These are phyloP conservation scores for Acer saccharum DNA, from an alignment of 345 rosid genomes.

Conservation along the genomic window DNA sequence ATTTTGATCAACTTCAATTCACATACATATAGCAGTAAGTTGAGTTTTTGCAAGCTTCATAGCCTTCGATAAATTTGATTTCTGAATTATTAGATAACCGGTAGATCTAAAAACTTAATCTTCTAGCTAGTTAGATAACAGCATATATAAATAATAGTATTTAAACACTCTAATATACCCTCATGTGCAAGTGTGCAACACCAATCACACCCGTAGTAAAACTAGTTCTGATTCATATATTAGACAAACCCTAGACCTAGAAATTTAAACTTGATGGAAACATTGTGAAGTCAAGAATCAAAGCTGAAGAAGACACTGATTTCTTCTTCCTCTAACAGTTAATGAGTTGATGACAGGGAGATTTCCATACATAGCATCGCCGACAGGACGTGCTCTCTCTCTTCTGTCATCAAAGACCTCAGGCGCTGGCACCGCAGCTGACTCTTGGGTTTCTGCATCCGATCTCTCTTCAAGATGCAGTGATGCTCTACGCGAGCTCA, in stretches of 20 bases:
- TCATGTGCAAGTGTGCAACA: too few species aligned
- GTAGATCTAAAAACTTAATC: background rate
- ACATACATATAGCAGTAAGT: background rate
- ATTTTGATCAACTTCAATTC: background rate
- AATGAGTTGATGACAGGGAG: slow-evolving; percentile 26
- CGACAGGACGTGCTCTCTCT: slow-evolving; percentile 61
- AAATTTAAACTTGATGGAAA: too few species aligned
- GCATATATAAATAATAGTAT: too few species aligned
- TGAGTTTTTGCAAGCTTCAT: background rate
- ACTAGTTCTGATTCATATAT: too few species aligned
- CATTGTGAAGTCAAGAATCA: background rate
- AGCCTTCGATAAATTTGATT: background rate
- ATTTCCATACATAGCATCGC: slow-evolving; percentile 23
- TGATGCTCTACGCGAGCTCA: slow-evolving; percentile 50
- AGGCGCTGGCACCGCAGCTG: background rate
- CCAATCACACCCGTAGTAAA: too few species aligned
- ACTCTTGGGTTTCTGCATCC: slow-evolving; percentile 39
- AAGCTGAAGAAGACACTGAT: background rate
- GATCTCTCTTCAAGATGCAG: slow-evolving; percentile 55
- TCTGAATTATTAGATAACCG: too few species aligned
- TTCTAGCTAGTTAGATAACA: background rate
- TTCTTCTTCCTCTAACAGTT: slow-evolving; percentile 3
- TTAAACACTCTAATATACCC: background rate
- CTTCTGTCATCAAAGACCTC: slow-evolving; percentile 58
- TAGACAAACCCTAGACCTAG: too few species aligned